Percentiles rank a stretch among this genome's conserved stretches.
Conservation (phyloP, 2,329 filamentous ascomycete genomes). For the Ceratocystis eucalypticola region DNA sequence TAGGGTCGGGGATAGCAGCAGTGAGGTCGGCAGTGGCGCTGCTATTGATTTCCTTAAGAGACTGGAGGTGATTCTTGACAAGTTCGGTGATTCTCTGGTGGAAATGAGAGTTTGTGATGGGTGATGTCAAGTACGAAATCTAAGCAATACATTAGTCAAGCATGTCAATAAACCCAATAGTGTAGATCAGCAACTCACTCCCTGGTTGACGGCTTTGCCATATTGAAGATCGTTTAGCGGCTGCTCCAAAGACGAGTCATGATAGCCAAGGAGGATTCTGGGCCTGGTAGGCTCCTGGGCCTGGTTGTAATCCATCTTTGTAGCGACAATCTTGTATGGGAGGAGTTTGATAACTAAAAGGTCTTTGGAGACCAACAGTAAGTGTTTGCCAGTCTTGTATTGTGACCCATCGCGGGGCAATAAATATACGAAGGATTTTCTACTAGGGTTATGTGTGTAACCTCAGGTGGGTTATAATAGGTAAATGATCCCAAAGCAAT, state of each 20-base stretch:
- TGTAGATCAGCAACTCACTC: slow-evolving; percentile 37
- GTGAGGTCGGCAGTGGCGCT: slow-evolving; percentile 31
- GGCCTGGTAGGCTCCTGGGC: slow-evolving; percentile 8
- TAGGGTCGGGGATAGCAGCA: slow-evolving; percentile 40
- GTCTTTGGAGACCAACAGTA: not conserved
- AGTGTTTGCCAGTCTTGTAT: not conserved
- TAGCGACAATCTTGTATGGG: not conserved
- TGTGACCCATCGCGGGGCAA: slow-evolving; percentile 6
- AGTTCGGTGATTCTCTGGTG: slow-evolving; percentile 52
- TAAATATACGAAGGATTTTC: not conserved
- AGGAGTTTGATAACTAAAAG: not conserved
- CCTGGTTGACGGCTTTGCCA: slow-evolving; percentile 51
- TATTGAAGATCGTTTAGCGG: slow-evolving; percentile 52
- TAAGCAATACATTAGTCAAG: slow-evolving; percentile 27
- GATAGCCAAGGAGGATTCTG: slow-evolving; percentile 41
- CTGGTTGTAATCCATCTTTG: slow-evolving; percentile 4
- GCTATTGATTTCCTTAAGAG: slow-evolving; percentile 31
- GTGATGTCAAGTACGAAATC: slow-evolving; percentile 68
- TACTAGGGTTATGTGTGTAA: slow-evolving; percentile 4
- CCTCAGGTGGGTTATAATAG: not conserved
- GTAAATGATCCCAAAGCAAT: not conserved
- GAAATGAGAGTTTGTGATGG: slow-evolving; percentile 64
- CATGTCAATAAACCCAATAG: not conserved
- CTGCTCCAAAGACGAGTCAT: slow-evolving; percentile 49
- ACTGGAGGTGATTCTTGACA: slow-evolving; percentile 41